Conservation (phyloP, 768 basidiomycete genomes). For the Termitomyces sp. region DNA sequence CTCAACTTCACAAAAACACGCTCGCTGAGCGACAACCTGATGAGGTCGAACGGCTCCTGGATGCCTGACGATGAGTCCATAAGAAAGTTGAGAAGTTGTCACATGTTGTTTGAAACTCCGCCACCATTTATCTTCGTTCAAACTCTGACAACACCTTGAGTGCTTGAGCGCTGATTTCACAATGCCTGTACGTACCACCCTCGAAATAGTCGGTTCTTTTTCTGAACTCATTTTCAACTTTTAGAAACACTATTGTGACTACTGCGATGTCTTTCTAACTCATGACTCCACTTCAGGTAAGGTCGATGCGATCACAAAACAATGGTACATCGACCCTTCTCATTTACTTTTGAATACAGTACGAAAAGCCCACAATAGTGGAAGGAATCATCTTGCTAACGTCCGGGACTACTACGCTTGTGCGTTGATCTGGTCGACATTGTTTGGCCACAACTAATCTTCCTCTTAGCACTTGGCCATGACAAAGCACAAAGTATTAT, state of each 20-base stretch:
- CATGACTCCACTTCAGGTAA: slow-evolving; percentile 92
- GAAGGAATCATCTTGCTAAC: slow-evolving; percentile 94
- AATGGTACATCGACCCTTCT: slow-evolving; percentile 3
- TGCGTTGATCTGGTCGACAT: slow-evolving; percentile 31
- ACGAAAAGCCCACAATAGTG: slow-evolving; percentile 97
- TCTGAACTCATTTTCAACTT: slow-evolving; percentile 9
- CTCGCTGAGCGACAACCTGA: slow-evolving; percentile 93
- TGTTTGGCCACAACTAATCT: slow-evolving; percentile 5
- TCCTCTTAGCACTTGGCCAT: slow-evolving; percentile 69
- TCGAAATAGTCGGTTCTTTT: neutral
- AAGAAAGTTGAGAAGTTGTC: slow-evolving; percentile 18
- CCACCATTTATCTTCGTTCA: slow-evolving; percentile 14
- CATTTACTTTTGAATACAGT: slow-evolving; percentile 44
- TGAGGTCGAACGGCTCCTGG: slow-evolving; percentile 97
- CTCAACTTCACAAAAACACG: slow-evolving; percentile 97
- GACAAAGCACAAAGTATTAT: slow-evolving; percentile 98
- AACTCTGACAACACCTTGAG: slow-evolving; percentile 13
- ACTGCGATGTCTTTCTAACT: slow-evolving; percentile 91
- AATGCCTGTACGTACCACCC: slow-evolving; percentile 61
- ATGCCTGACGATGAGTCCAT: slow-evolving; percentile 80
- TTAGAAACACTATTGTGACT: slow-evolving; percentile 93
- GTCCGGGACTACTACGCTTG: slow-evolving; percentile 97
- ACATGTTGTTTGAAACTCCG: slow-evolving; percentile 30
- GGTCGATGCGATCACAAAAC: slow-evolving; percentile 12
- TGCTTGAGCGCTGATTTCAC: slow-evolving; percentile 19